Evolutionary conservation across 495 filamentous ascomycete species (phyloP), one percentile per base, ranked within the genome.

Genomic region (Xylaria grammica): DNA sequence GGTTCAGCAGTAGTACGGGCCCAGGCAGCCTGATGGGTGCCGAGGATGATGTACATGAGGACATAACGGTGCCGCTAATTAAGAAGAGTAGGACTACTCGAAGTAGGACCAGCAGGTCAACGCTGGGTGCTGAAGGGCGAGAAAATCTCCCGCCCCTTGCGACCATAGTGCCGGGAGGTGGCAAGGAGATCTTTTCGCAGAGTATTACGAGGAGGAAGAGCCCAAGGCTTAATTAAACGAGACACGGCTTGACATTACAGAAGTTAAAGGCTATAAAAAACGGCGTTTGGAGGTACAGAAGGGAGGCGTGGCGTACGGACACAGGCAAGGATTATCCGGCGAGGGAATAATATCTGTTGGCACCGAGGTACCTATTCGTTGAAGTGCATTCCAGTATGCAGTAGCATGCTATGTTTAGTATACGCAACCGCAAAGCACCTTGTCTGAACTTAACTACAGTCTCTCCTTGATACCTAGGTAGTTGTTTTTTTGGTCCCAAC

Each of bases 61-160:
- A 81, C 19, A 78, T 82, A 24, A 71, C 75, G 9, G 76, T 84
- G 63, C 81, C 81, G 55, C 76, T 83, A 17, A 66, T 82, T 38
- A 78, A 85, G 64, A 86, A 86, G 52, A 81, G 78, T n/a, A 81
- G 81, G 60, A 79, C 82, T 60, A 83, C 84, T 20, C 75, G 73
- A 55, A 71, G 77, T 27, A 71, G 67, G 24, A 66, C 64, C 3
- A 49, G 79, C 1, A 82, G 78, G 66, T 85, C 82, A 70, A 71
- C 66, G 45, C 75, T 78, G 40, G 74, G 68, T 55, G 50, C 75
- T 48, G 87, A 88, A 48, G 89, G 87, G 8, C 76, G 84, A 26
- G 88, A 90, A 71, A 91, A 91, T 67, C 64, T 85, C 44, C 84
- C 83, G 9, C 81, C 76, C 2, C 71, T 80, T 40, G 75, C 72